Evolutionary conservation across 2,329 filamentous ascomycete species (phyloP).

Genomic region (Nigrospora osmanthi): DNA sequence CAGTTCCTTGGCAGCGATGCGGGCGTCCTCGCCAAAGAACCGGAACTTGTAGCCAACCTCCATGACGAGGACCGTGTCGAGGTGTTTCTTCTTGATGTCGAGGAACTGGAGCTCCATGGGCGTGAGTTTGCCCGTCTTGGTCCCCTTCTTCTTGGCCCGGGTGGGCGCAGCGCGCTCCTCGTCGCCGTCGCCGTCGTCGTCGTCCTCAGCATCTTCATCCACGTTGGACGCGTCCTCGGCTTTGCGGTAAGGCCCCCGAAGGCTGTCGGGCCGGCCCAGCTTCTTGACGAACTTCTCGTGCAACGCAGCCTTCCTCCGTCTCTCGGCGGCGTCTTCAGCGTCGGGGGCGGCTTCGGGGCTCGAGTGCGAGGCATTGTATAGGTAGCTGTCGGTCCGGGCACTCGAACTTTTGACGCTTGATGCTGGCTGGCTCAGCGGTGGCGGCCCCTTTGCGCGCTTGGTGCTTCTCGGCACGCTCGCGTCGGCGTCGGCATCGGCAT

Average conservation of each 20-base stretch:
- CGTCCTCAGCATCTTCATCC: slow-evolving; percentile 49
- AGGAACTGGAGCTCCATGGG: slow-evolving; percentile 91
- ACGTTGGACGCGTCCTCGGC: slow-evolving; percentile 41
- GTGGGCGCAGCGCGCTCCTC: slow-evolving; percentile 39
- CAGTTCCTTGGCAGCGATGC: slow-evolving; percentile 79
- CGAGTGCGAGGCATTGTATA: slow-evolving; percentile 36
- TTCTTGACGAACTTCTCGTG: slow-evolving; percentile 86
- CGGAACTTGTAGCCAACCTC: slow-evolving; percentile 98
- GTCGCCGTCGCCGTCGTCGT: slow-evolving; percentile 43
- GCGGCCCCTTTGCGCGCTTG: slow-evolving; percentile 10
- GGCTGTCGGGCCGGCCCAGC: slow-evolving; percentile 76
- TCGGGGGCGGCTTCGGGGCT: slow-evolving; percentile 29
- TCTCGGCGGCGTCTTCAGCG: slow-evolving; percentile 42
- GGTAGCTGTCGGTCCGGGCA: slow-evolving; percentile 42
- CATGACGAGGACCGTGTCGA: slow-evolving; percentile 83
- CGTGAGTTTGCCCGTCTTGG: slow-evolving; percentile 73
- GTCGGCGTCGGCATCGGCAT: background rate
- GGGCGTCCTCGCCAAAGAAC: slow-evolving; percentile 93
- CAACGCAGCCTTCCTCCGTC: slow-evolving; percentile 58
- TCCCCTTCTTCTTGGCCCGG: slow-evolving; percentile 58
- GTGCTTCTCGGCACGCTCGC: slow-evolving; percentile 30
- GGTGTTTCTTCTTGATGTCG: slow-evolving; percentile 85
- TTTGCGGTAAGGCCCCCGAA: slow-evolving; percentile 38
- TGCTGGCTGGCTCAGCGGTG: background rate
- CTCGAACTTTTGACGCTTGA: slow-evolving; percentile 15